phyloP scores from a whole-genome alignment of 2,329 filamentous ascomycete genomes.

The Aspergillus sp. region DNA sequence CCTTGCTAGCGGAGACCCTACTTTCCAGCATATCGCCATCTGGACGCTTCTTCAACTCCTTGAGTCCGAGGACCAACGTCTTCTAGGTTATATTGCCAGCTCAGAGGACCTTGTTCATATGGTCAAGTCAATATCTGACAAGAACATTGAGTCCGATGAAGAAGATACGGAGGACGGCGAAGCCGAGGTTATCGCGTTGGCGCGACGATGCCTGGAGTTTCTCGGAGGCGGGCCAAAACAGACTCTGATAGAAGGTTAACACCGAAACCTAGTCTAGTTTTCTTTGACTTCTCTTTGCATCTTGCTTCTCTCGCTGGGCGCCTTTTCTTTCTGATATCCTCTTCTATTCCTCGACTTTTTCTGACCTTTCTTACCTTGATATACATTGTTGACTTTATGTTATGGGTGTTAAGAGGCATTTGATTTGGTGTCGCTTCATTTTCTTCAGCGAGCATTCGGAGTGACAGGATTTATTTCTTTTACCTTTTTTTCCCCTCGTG shows the following conservation, averaged over 20 bases:
- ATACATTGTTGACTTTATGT: slow-evolving; percentile 21
- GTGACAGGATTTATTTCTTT: slow-evolving; percentile 25
- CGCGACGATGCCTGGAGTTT: slow-evolving; percentile 84
- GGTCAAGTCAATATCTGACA: slow-evolving; percentile 87
- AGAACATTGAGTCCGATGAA: slow-evolving; percentile 81
- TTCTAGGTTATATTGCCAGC: slow-evolving; percentile 86
- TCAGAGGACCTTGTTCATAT: slow-evolving; percentile 89
- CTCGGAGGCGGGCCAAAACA: slow-evolving; percentile 75
- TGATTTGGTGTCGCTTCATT: slow-evolving; percentile 26
- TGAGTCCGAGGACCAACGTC: slow-evolving; percentile 86
- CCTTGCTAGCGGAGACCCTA: slow-evolving; percentile 88
- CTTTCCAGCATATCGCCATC: slow-evolving; percentile 98
- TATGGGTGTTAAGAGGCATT: slow-evolving; percentile 34
- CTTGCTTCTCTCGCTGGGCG: slow-evolving; percentile 12
- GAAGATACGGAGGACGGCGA: slow-evolving; percentile 88
- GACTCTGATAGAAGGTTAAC: slow-evolving; percentile 74
- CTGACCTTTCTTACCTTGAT: slow-evolving; percentile 4
- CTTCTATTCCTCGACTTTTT: slow-evolving; percentile 5
- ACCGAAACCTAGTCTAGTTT: background rate
- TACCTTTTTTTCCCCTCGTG: slow-evolving; percentile 7
- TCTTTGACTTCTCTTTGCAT: slow-evolving; percentile 11
- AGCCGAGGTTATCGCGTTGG: slow-evolving; percentile 87
- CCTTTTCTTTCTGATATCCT: slow-evolving; percentile 17
- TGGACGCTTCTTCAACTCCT: slow-evolving; percentile 96
- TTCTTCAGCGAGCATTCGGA: slow-evolving; percentile 36